phyloP scores from a whole-genome alignment of 306 rosid species.

The Trifolium fragiferum region DNA sequence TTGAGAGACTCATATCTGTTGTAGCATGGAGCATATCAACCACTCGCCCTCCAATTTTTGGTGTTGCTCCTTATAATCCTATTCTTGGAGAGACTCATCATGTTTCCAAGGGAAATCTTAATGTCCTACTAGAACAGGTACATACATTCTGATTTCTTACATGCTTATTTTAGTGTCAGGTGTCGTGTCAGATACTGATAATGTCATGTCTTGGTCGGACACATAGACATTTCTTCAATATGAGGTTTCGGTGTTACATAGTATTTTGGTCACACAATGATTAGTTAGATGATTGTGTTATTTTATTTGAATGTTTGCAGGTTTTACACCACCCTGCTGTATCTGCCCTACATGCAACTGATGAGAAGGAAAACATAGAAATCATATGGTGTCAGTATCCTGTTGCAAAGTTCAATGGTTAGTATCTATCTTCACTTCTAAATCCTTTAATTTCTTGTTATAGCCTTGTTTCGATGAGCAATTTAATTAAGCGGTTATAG shows the following conservation, averaged over 20 bases:
- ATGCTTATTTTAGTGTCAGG: too few species aligned
- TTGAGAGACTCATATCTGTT: slow-evolving; percentile 69
- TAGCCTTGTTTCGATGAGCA: too few species aligned
- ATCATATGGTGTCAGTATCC: slow-evolving; percentile 79
- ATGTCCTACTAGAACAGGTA: slow-evolving; percentile 88
- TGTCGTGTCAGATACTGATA: too few species aligned
- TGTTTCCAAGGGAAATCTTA: slow-evolving; percentile 71
- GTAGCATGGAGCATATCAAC: slow-evolving; percentile 82
- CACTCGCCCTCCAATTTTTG: slow-evolving; percentile 73
- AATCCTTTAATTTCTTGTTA: not conserved
- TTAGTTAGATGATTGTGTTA: not conserved
- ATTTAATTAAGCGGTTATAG: too few species aligned
- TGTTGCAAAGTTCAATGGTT: slow-evolving; percentile 60
- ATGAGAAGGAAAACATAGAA: slow-evolving; percentile 72
- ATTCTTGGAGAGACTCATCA: slow-evolving; percentile 97
- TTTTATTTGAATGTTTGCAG: too few species aligned
- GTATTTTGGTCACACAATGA: too few species aligned
- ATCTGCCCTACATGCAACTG: slow-evolving; percentile 82
- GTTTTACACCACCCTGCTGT: slow-evolving; percentile 94
- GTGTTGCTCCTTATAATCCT: slow-evolving; percentile 86
- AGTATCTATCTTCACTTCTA: too few species aligned
- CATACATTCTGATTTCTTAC: not conserved
- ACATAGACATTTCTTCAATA: too few species aligned
- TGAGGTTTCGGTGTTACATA: too few species aligned
- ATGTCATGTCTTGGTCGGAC: too few species aligned